A percentile compares a stretch with the other conserved stretches of the same genome.
Conservation (phyloP, 352 stramenopile species). For the Globisporangium viniferum region DNA sequence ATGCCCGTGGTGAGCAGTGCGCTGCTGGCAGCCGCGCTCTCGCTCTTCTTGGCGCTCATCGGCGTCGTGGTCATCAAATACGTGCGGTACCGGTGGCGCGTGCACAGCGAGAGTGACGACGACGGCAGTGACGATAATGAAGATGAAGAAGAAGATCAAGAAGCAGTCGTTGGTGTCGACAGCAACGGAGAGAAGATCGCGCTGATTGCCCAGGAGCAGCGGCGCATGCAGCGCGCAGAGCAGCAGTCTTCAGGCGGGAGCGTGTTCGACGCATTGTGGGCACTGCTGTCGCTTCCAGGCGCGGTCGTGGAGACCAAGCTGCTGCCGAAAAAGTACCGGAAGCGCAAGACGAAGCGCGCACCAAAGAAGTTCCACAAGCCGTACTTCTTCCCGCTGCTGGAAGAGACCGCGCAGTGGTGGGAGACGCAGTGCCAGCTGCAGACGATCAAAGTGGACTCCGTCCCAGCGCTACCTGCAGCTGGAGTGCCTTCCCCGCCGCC, state of each 20-base stretch:
- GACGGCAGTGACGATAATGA: slow-evolving; percentile 27
- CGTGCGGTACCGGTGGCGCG: slow-evolving; percentile 7
- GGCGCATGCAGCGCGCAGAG: slow-evolving; percentile 3
- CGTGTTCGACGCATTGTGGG: neutral
- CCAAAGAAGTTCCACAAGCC: slow-evolving; percentile 50
- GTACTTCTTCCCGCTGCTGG: slow-evolving; percentile 59
- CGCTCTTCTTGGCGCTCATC: slow-evolving; percentile 13
- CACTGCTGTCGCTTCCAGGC: slow-evolving; percentile 4
- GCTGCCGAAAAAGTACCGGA: neutral
- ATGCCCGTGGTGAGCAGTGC: slow-evolving; percentile 2
- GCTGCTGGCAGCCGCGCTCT: slow-evolving; percentile 8
- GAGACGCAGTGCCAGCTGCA: slow-evolving; percentile 20
- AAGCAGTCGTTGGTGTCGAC: neutral
- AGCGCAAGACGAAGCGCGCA: neutral
- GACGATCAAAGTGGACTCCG: slow-evolving; percentile 9
- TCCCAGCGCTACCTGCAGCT: neutral
- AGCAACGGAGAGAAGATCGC: slow-evolving; percentile 13
- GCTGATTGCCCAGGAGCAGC: slow-evolving; percentile 12
- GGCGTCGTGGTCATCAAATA: slow-evolving; percentile 9
- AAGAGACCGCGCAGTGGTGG: slow-evolving; percentile 59
- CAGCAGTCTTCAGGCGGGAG: neutral
- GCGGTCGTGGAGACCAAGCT: slow-evolving; percentile 8
- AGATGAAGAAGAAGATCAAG: slow-evolving; percentile 16
- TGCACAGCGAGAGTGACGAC: neutral
- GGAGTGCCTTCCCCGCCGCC: neutral